A percentile compares a stretch with the other conserved stretches of the same genome.
Conservation (phyloP, 345 rosid genomes). For the Nephelium lappaceum region DNA sequence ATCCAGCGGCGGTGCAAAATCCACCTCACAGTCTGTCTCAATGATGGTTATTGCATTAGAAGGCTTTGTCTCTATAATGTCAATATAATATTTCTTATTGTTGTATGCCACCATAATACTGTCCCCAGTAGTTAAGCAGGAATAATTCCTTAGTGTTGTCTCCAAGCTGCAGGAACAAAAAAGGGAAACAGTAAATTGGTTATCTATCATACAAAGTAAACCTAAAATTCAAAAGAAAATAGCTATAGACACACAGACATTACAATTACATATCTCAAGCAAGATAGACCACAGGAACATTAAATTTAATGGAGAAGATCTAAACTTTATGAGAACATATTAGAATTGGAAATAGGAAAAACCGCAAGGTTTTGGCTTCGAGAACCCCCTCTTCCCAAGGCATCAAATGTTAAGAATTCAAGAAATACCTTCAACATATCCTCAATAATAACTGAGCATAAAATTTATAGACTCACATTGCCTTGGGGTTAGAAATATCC, state of each 20-base stretch:
- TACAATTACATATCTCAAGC: background rate
- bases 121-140: constrained; percentile 96
- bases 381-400: constrained; percentile 1
- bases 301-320: background rate
- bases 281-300: background rate
- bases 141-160: constrained; percentile 93
- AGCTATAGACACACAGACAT: background rate
- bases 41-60: constrained; percentile 92
- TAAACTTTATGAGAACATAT: background rate
- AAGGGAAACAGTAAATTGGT: background rate
- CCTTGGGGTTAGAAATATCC: constrained; percentile 97
- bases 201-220: background rate
- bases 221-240: background rate
- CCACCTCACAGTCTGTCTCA: constrained; percentile 99
- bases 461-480: constrained; percentile 63
- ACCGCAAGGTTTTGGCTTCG: background rate
- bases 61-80: constrained; percentile 92
- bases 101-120: constrained; percentile 99
- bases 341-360: background rate
- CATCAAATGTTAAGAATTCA: constrained; percentile 2
- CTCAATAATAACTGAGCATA: background rate
- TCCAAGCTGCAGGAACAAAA: constrained; percentile 68
- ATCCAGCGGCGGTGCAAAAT: constrained; percentile 98
- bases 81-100: constrained; percentile 96
- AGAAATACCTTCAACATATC: background rate